Conservation (phyloP, 345 rosid genomes). For the rapeseed (Brassica napus) region DNA sequence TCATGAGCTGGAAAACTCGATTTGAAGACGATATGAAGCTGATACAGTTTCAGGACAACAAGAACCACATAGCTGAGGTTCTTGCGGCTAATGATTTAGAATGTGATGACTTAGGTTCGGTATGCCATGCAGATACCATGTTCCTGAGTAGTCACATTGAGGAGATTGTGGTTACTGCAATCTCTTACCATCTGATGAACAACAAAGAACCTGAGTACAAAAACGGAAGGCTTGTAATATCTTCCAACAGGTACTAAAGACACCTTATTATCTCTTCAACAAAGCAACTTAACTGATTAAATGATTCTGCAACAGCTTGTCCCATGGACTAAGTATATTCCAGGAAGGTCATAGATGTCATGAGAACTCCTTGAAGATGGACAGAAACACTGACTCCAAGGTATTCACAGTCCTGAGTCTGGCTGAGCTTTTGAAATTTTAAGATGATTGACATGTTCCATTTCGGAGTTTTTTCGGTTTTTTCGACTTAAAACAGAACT, state of each 20-base stretch:
- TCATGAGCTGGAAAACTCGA: slow-evolving; percentile 75
- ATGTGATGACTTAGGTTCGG: slow-evolving; percentile 81
- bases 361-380: slow-evolving; percentile 70
- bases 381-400: slow-evolving; percentile 71
- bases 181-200: slow-evolving; percentile 82
- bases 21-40: slow-evolving; percentile 89
- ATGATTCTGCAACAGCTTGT: slow-evolving; percentile 65
- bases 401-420: slow-evolving; percentile 41
- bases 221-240: slow-evolving; percentile 93
- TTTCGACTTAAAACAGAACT: no score
- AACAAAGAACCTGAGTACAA: slow-evolving; percentile 82
- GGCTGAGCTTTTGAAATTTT: slow-evolving; percentile 1
- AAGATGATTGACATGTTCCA: not conserved
- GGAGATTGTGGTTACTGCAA: slow-evolving; percentile 89
- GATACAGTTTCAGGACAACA: slow-evolving; percentile 86
- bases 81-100: slow-evolving; percentile 88
- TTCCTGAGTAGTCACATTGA: slow-evolving; percentile 72
- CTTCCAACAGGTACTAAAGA: slow-evolving; percentile 67
- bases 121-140: slow-evolving; percentile 81
- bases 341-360: slow-evolving; percentile 68
- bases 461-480: no score
- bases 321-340: slow-evolving; percentile 86
- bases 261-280: not conserved
- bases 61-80: slow-evolving; percentile 88
- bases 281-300: slow-evolving; percentile 1